phyloP scores from a whole-genome alignment of 495 filamentous ascomycete species.

The Neurospora intermedia region DNA sequence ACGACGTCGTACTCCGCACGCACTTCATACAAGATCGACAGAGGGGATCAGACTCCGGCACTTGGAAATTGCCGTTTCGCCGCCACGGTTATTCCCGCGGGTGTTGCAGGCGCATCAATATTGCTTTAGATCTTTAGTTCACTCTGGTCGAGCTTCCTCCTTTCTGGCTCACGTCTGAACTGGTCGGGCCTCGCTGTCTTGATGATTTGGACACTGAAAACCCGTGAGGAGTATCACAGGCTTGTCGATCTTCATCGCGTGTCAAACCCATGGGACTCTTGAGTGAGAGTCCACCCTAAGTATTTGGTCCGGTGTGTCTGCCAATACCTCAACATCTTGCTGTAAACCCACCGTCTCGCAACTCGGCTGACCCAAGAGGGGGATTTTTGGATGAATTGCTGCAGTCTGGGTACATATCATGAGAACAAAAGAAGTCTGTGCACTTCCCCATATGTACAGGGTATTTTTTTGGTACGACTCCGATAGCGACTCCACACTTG shows the following conservation, averaged over 20 bases:
- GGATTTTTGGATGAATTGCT: no score
- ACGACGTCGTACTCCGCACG: neutral
- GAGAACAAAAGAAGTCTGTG: no score
- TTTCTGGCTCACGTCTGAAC: neutral
- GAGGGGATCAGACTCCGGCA: neutral
- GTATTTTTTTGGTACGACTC: no score
- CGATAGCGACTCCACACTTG: neutral
- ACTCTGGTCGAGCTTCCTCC: neutral
- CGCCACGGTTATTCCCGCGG: neutral
- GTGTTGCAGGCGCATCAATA: neutral
- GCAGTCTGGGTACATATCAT: no score
- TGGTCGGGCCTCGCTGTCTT: neutral
- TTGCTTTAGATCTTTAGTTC: neutral
- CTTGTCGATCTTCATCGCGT: neutral
- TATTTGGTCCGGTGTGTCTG: no score
- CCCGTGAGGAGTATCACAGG: neutral
- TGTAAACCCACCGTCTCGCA: no score
- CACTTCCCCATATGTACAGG: no score
- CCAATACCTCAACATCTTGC: no score
- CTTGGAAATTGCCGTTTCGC: neutral
- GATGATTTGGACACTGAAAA: neutral
- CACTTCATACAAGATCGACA: neutral
- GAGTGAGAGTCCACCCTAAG: no score
- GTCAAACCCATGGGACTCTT: neutral
- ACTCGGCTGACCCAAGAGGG: no score